Evolutionary conservation across 1,284 basidiomycete species (phyloP), one percentile per base, ranked within the genome.

Genomic region (Sanghuangporus weigelae): DNA sequence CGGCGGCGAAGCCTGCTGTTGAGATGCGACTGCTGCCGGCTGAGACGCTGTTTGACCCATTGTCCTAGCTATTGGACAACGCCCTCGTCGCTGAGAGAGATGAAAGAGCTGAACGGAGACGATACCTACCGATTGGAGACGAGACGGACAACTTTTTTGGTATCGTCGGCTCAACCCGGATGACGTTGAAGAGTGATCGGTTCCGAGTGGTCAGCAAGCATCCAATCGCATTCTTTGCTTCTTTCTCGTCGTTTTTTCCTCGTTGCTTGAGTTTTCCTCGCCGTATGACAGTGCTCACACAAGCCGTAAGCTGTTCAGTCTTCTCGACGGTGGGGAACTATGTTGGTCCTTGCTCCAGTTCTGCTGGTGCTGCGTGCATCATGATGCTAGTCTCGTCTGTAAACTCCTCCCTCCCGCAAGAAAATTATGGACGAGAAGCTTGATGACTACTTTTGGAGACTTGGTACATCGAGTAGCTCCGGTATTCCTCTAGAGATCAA

Each of bases 1-100:
- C n/a, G 63, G 59, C 26, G 59, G 57, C 26, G 58, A 31, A 2
- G 46, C n/a, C 21, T 61, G 58, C 7, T 55, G 42, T 16, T 10
- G 11, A 12, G 51, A 44, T 35, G 63, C 39, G 6, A 56, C 7
- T n/a, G 60, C 42, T n/a, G 60, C 35, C 42, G 63, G 48, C 26
- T 62, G 60, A 8, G 63, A 65, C 11, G 63, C 48, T 38, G 63
- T 48, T 54, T 65, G 63, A n/a, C 63, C 63, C 63, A 65, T 65
- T 12, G 39, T 46, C 5, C 12, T 14, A 35, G 38, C 7, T 8
- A 2, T 19, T 6, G 8, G 53, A 3, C 11, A n/a, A 4, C 1
- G 53, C 14, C 36, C 2, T 54, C 14, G 53, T 49, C 48, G 6
- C 48, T 49, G 48, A n/a, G 36, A 38, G 31, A 54, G 36, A 36